A percentile compares a stretch with the other conserved stretches of the same genome.
Evolutionary conservation across 2,329 filamentous ascomycete genomes (phyloP).

Genomic region (Cryphonectria radicalis): DNA sequence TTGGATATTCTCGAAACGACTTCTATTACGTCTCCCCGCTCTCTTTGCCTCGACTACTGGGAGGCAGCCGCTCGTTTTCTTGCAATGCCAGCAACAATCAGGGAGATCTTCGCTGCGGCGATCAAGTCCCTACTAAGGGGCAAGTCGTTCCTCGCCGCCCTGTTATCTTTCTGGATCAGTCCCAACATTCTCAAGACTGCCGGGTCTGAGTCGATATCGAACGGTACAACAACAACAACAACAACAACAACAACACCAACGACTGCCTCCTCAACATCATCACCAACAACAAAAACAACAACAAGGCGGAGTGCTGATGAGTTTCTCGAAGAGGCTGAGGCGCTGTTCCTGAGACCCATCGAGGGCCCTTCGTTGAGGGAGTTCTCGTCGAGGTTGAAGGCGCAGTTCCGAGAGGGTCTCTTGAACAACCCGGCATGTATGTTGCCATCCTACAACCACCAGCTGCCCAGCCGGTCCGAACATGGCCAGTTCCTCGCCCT

Average conservation of each 20-base stretch:
- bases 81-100: slow-evolving; percentile 61
- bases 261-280: slow-evolving; percentile 23
- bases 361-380: slow-evolving; percentile 49
- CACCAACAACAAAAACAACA: neutral
- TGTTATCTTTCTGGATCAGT: slow-evolving; percentile 59
- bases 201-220: slow-evolving; percentile 4
- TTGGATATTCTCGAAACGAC: neutral
- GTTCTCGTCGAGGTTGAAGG: slow-evolving; percentile 56
- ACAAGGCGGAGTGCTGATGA: slow-evolving; percentile 45
- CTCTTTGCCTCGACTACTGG: slow-evolving; percentile 40
- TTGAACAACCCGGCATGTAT: slow-evolving; percentile 60
- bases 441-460: slow-evolving; percentile 69
- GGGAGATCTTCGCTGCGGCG: slow-evolving; percentile 57
- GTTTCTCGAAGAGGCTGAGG: slow-evolving; percentile 62
- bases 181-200: slow-evolving; percentile 43
- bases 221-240: slow-evolving; percentile 22
- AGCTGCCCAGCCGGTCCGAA: slow-evolving; percentile 64
- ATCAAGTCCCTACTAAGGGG: slow-evolving; percentile 63
- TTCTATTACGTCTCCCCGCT: neutral
- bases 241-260: slow-evolving; percentile 29
- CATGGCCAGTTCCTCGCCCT: slow-evolving; percentile 63
- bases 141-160: slow-evolving; percentile 61
- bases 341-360: slow-evolving; percentile 53
- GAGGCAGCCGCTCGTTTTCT: slow-evolving; percentile 55
- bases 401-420: slow-evolving; percentile 59